Evolutionary conservation across 2,329 filamentous ascomycete species (phyloP), one percentile per base, ranked within the genome.

Genomic region (Pyrenochaeta sp.): DNA sequence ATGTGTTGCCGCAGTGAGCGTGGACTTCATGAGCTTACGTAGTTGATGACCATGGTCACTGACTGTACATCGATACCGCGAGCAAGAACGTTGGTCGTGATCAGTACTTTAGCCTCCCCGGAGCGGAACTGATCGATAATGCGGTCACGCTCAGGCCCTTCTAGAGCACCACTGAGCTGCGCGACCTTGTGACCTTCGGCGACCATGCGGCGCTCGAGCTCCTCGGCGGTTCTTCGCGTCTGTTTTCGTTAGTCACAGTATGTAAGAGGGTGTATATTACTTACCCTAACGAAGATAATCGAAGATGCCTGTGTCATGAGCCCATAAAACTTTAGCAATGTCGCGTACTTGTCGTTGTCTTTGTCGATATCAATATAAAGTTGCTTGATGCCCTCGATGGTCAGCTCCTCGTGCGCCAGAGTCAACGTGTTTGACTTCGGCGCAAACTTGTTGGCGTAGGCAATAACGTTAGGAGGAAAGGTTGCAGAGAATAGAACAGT

Each of bases 1-100:
- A 58, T 32, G 24, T 8, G 25, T 39, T n/a, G 1, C 5, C 12
- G 19, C 5, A 42, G 12, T 39, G n/a, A 2, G 32, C 24, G 15
- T n/a, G 2, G 6, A 24, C n/a, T 37, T 10, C 19, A n/a, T 15
- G 12, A n/a, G 62, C 68, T 63, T 79, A 85, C 85, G 79, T 99
- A 99, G 83, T 99, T 99, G 83, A 99, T 93, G 52, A 99, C 95
- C 90, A 99, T 95, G 9, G 93, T 97, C 13, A 99, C 95, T 28
- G 89, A 89, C 81, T 96, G 79, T 75, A 98, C 82, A 73, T 99
- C 95, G 71, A 99, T 98, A 75, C 95, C 95, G 74, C 95, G 93
- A 8, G 95, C 91, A 57, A 99, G 86, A 37, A 99, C 93, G 73
- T 99, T 99, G 68, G 95, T 99, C 1, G 95, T 96, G 73, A 99